Evolutionary conservation across 768 basidiomycete genomes (phyloP), one percentile per base, ranked within the genome.

Genomic region (Pleurotus eryngii): DNA sequence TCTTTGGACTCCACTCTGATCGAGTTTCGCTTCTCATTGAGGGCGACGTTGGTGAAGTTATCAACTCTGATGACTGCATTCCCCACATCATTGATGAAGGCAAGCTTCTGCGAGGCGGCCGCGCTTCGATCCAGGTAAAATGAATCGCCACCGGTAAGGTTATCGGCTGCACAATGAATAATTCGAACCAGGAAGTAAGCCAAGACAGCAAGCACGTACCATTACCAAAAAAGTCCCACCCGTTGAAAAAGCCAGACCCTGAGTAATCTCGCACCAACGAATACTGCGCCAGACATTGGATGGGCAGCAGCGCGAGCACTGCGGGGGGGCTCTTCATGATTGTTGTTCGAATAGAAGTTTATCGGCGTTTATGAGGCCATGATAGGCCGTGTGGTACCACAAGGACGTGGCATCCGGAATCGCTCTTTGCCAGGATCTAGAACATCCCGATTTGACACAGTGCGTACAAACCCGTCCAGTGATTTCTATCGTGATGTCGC

Each of bases 31-130:
- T 42, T 42, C 12, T 42, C 40, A 42, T 17, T 17, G 14, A 42
- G 12, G 40, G 40, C 40, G 40, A 42, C 57, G 35, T n/a, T 45
- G 14, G 57, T 58, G 8, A 51, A 46, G n/a, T 58, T 58, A 51
- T 58, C 57, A 9, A 58, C 57, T 38, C 46, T 58, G 50, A 58
- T 55, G 35, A 58, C 54, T 5, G 57, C 50, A 38, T 58, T 18
- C 4, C 57, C 57, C 15, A 49, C 57, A 22, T 47, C 26, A 40
- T 51, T 57, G 7, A 57, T 40, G 38, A 50, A 51, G 12, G 57
- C 46, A 22, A 57, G 48, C 15, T 45, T n/a, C 26, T 49, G 47
- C 35, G 37, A 30, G n/a, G 38, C 42, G 5, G 57, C 57, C n/a
- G 48, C 40, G 11, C 40, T 14, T 7, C 39, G 57, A 27, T 30